These are phyloP conservation scores for Colletotrichum graminicola DNA, from an alignment of 2,329 filamentous ascomycete genomes.

Conservation along the genomic window DNA sequence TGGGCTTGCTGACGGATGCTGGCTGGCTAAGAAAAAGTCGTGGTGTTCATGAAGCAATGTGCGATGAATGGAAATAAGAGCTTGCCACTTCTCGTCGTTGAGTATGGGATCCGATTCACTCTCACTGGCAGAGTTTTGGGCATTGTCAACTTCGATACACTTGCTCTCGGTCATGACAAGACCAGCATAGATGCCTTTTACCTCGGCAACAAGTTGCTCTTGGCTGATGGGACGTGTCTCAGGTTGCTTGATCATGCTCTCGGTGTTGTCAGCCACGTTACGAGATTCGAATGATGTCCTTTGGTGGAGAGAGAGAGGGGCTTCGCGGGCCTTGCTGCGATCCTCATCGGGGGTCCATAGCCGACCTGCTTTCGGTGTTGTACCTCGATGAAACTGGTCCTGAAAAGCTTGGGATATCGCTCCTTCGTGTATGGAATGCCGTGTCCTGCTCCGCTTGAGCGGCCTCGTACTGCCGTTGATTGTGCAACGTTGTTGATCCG, in stretches of 20 bases:
- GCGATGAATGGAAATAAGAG: constrained; percentile 83
- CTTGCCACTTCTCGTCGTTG: constrained; percentile 83
- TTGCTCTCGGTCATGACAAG: constrained; percentile 89
- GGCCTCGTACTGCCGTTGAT: no score
- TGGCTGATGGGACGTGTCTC: constrained; percentile 79
- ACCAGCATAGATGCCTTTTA: constrained; percentile 86
- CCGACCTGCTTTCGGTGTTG: no score
- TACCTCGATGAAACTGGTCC: background rate
- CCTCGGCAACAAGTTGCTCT: constrained; percentile 83
- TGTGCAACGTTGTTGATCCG: background rate
- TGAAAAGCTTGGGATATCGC: background rate
- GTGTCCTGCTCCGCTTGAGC: background rate
- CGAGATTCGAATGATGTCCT: background rate
- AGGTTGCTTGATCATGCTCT: constrained; percentile 58
- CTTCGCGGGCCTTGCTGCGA: no score
- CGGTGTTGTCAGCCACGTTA: fast-evolving
- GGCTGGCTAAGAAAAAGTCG: constrained; percentile 87
- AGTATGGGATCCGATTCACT: constrained; percentile 56
- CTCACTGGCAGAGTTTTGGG: constrained; percentile 61
- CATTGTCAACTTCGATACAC: constrained; percentile 84
- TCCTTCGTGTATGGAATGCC: background rate
- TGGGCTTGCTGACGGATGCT: constrained; percentile 82
- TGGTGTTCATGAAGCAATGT: constrained; percentile 86
- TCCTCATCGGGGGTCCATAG: no score
- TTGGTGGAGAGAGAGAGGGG: no score